Base-by-base conservation (phyloP, 2,329 filamentous ascomycete genomes). In the Juglanconis juglandina region DNA sequence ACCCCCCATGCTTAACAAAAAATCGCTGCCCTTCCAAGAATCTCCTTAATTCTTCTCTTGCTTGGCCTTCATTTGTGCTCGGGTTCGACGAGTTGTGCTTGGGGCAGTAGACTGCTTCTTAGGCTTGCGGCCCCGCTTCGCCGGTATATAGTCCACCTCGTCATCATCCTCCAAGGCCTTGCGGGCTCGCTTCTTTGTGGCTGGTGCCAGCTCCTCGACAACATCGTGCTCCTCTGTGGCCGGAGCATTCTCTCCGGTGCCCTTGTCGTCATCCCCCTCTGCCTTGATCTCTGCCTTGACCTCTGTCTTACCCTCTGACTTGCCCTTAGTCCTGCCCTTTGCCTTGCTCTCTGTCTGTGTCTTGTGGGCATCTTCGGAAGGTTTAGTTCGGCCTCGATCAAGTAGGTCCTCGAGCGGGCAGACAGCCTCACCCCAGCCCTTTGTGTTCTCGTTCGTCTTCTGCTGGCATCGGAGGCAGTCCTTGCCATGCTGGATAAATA, bases 381-480 rank as follows among this genome's bases (percentile, higher is more conserved):
- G 14, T 32, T 47, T 53, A n/a, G 37, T 48, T 13, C 30, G 30
- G 34, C 14, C 71, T 10, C 75, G 72, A 47, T 72, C 66, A 14
- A 79, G 66, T 5, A 79, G 69, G n/a, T 73, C 68, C 62, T 79
- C 77, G 1, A 79, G 67, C 2, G 75, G 76, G 55, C 77, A 79
- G 6, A 70, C 66, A 1, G 69, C 82, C 14, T 85, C 75, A 3
- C 85, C 78, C 87, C 89, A 91, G 0, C 81, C 82, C 33, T 80
- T 79, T 53, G 82, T 87, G 1, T 80, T 81, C 64, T 83, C 77
- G 0, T 82, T 81, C 0, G 87, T 91, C 33, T 66, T 71, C 54
- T 74, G 72, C 59, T 73, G 75, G 66, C 82, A 84, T 49, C 77
- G 74, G 37, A 70, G 71, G 59, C 82, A 85, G 1, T 68, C 70